Base-by-base conservation (phyloP, 257 asterid genomes). In the Parsonsia alboflavescens region DNA sequence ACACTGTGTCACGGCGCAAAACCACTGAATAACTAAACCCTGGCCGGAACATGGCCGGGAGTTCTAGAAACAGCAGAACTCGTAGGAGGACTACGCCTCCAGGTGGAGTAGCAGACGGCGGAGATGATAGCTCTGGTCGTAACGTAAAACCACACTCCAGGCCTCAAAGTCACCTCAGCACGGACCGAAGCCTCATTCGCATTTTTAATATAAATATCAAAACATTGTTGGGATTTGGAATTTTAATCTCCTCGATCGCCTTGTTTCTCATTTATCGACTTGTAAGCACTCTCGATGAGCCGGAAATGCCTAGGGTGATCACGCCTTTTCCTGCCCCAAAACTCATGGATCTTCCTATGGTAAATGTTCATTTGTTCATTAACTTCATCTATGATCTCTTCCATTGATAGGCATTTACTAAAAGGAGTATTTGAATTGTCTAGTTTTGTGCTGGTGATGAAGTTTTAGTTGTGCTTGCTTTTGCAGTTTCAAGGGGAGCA, bases 261-360 rank as follows among this genome's bases (percentile, higher is more conserved):
- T 73, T 79, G 42, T 76, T 76, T 71, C 53, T 83, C 76, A 87
- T 78, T 71, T 77, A 75, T 68, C 79, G 75, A 59, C 56, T 84
- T 49, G 58, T 82, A 50, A 82, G 73, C 63, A 82, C 80, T 63
- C 76, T 61, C 33, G 86, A 76, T 73, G 88, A 79, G 78, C 73
- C 83, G 71, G 86, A 74, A 54, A 84, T 58, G 80, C 96, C 91
- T 63, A 83, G 96, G 68, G 96, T 89, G 41, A 84, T 88, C 79
- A 92, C 96, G 63, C 99, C 99, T 24, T 88, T 95, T 67, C 90
- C 97, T 28, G 91, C 97, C 79, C 97, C 99, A 19, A 94, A 88
- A 84, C 90, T 94, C 80, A 89, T 80, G 93, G 97, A 92, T 84
- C 98, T 95, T 85, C 89, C 90, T 22, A 90, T 89, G 96, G 99